Base-by-base conservation (phyloP, 768 basidiomycete genomes). In the Jaapia argillacea region DNA sequence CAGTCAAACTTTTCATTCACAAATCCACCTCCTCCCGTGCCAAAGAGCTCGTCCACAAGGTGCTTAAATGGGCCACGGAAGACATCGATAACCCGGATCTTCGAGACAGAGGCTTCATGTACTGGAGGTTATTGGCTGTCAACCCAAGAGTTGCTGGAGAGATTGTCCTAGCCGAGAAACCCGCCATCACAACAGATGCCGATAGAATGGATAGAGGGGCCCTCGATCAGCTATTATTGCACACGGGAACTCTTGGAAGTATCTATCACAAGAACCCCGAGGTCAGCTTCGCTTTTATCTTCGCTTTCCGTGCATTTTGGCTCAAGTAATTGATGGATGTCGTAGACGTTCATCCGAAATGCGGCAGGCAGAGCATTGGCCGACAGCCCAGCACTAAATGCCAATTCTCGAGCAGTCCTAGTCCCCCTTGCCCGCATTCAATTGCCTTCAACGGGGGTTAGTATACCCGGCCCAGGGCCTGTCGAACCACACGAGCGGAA, bases 241-340 rank as follows among this genome's bases (percentile, higher is more conserved):
- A 98, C 60, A 92, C 94, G 0, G 94, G 89, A 4, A 92, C 89
- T 10, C 65, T 98, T 23, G 86, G 91, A 22, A 93, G 90, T 47
- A 94, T 99, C 46, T 99, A 97, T 62, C 94, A 97, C 69, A 96
- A 97, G 67, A 92, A 92, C 54, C 93, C 93, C 13, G 88, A 94
- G 74, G 88, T 86, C 36, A 50, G 68, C 51, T 36, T 24, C 44
- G 42, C 6, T 37, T 20, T n/a, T n/a, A n/a, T n/a, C n/a, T n/a
- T n/a, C n/a, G n/a, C n/a, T n/a, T n/a, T n/a, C n/a, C n/a, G n/a
- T n/a, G 36, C 20, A 35, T 28, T 35, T 28, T 23, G 31, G 43
- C 47, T 42, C 33, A 31, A 48, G 12, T 16, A n/a, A n/a, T n/a
- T n/a, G n/a, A n/a, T n/a, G n/a, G n/a, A n/a, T 36, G 24, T 31